Percentiles rank a stretch among this genome's conserved stretches.
Evolutionary conservation across 352 stramenopile genomes (phyloP).

Genomic region (Pythium aristosporum): DNA sequence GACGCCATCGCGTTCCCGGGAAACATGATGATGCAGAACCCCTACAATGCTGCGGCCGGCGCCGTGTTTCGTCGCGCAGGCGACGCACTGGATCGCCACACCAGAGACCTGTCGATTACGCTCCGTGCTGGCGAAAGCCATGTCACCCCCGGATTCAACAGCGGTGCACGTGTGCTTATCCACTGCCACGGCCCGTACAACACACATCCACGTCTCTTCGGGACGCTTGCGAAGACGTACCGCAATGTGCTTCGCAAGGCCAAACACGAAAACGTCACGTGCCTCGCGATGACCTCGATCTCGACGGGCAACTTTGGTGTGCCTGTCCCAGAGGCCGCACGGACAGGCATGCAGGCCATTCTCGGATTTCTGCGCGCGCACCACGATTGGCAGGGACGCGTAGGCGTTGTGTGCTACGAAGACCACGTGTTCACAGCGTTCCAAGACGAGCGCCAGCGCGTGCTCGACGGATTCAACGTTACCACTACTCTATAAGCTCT

Average conservation of each 20-base stretch:
- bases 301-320: constrained; percentile 61
- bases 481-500: too few relatives aligned
- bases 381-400: constrained; percentile 16
- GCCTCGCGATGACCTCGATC: constrained; percentile 62
- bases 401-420: constrained; percentile 28
- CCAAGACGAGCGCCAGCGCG: constrained; percentile 1
- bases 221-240: constrained; percentile 46
- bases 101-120: constrained; percentile 30
- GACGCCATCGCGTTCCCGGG: constrained; percentile 57
- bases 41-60: constrained; percentile 39
- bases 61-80: constrained; percentile 51
- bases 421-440: constrained; percentile 22
- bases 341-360: constrained; percentile 26
- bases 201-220: constrained; percentile 29
- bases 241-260: constrained; percentile 37
- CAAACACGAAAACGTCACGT: constrained; percentile 40
- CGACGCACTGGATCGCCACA: constrained; percentile 26
- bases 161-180: constrained; percentile 45
- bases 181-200: constrained; percentile 58
- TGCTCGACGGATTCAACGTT: constrained; percentile 14
- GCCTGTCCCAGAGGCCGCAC: constrained; percentile 22
- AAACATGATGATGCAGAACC: constrained; percentile 38
- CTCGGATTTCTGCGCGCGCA: constrained; percentile 21
- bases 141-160: constrained; percentile 49
- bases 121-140: constrained; percentile 37